Percentiles rank a stretch among this genome's conserved stretches.
Conservation (phyloP, 2,329 filamentous ascomycete species). For the Colletotrichum siamense region DNA sequence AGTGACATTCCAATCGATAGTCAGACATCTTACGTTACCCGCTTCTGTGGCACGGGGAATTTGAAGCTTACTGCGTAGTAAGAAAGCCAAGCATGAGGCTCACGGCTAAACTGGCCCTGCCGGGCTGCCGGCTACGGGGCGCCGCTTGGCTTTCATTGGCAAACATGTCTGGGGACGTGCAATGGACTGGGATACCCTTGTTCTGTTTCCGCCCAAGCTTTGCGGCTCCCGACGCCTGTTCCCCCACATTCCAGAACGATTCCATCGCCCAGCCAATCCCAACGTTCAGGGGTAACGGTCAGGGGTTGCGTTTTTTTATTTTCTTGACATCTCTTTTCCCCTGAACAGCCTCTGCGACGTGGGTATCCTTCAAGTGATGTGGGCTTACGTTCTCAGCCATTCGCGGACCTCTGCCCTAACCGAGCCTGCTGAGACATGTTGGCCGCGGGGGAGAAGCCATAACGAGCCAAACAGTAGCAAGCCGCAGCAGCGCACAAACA, state of each 20-base stretch:
- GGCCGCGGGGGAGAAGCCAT: background rate
- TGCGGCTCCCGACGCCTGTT: constrained; percentile 2
- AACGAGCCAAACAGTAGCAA: background rate
- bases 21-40: background rate
- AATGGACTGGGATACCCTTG: background rate
- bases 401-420: background rate
- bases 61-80: background rate
- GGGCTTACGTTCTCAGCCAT: background rate
- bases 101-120: background rate
- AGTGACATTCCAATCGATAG: background rate
- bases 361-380: background rate
- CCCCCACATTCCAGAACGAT: constrained; percentile 9
- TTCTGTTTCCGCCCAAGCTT: background rate
- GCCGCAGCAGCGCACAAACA: background rate
- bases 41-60: background rate
- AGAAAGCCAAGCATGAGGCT: background rate
- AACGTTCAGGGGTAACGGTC: background rate
- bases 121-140: background rate
- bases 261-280: background rate
- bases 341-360: background rate
- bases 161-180: background rate
- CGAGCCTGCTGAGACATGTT: background rate
- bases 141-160: background rate
- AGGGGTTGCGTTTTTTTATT: background rate
- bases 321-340: background rate